These are phyloP conservation scores for Nemania sp. DNA, from an alignment of 2,329 filamentous ascomycete species.

Conservation along the genomic window DNA sequence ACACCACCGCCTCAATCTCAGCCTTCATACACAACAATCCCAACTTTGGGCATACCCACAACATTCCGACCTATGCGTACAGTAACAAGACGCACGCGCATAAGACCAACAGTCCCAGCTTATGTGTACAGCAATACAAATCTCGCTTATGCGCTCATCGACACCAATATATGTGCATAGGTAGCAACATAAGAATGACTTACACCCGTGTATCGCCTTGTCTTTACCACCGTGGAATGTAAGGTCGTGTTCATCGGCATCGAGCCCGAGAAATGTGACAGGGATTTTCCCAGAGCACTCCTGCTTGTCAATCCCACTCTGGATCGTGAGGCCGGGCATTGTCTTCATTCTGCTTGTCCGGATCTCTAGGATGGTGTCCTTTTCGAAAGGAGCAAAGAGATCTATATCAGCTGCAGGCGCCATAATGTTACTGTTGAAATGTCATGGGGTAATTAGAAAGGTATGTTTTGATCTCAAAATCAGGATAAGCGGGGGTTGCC, in stretches of 20 bases:
- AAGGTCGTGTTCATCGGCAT: conserved; percentile 63
- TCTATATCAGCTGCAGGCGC: conserved; percentile 33
- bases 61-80: too few species aligned
- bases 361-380: conserved; percentile 58
- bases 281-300: conserved; percentile 48
- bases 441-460: not conserved
- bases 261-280: conserved; percentile 54
- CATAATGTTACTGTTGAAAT: conserved; percentile 25
- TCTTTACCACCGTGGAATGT: conserved; percentile 65
- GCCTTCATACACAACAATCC: too few species aligned
- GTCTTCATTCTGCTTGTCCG: conserved; percentile 60
- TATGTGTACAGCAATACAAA: too few species aligned
- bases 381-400: conserved; percentile 44
- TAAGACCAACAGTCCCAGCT: too few species aligned
- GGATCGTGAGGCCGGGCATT: conserved; percentile 54
- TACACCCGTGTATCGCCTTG: conserved; percentile 64
- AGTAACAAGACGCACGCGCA: too few species aligned
- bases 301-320: conserved; percentile 61
- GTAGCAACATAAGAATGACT: too few species aligned
- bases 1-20: too few species aligned
- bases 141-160: too few species aligned
- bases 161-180: too few species aligned
- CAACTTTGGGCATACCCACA: too few species aligned
- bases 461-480: not conserved
- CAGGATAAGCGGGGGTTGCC: not conserved